phyloP scores from a whole-genome alignment of 176 grass and related monocot genomes.

The Alopecurus myosuroides region DNA sequence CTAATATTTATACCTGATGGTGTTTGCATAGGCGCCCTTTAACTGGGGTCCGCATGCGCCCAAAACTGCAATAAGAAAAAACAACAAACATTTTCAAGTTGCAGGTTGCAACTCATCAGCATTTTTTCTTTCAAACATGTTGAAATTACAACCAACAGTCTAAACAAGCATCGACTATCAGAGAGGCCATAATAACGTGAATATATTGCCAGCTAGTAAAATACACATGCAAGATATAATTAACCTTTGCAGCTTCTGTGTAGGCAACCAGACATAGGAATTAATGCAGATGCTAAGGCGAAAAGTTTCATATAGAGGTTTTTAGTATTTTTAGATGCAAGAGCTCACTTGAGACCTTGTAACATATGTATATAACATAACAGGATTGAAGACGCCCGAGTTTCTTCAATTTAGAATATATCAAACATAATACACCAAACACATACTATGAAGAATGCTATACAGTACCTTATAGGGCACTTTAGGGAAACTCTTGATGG shows the following conservation, averaged over 20 bases:
- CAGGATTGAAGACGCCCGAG: neutral
- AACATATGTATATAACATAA: neutral
- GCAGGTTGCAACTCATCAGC: neutral
- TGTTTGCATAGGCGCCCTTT: conserved; percentile 92
- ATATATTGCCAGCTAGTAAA: neutral
- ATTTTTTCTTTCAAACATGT: conserved; percentile 21
- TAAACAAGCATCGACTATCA: neutral
- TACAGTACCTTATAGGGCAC: conserved; percentile 91
- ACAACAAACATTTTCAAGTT: conserved; percentile 10
- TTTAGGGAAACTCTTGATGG: conserved; percentile 88
- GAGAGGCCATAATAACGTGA: neutral
- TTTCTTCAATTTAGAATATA: conserved; percentile 2
- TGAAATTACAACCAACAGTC: neutral
- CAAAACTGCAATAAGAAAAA: conserved; percentile 55
- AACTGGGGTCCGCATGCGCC: conserved; percentile 70
- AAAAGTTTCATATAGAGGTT: neutral
- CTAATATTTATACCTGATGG: conserved; percentile 63
- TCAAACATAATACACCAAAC: neutral
- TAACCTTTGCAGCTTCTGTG: neutral
- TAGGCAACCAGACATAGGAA: neutral
- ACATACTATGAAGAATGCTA: conserved; percentile 14
- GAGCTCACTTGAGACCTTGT: neutral
- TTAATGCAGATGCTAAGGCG: neutral
- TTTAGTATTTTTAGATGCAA: neutral
- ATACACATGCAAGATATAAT: neutral